Base-by-base conservation (phyloP, 1,284 basidiomycete genomes). In the Tilletia horrida region DNA sequence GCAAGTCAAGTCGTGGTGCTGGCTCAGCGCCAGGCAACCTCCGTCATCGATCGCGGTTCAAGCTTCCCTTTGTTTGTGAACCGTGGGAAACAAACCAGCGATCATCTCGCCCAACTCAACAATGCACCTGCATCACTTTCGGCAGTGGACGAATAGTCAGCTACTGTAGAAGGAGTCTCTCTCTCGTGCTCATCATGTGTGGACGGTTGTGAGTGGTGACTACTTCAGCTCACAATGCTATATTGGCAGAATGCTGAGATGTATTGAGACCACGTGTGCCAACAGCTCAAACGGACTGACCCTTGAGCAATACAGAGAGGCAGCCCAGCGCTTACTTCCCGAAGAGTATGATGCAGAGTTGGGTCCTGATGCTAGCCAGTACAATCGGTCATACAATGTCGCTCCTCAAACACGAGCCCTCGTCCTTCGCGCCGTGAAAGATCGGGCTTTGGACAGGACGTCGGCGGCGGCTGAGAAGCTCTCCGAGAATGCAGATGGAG, bases 301-400 rank as follows among this genome's bases (percentile, higher is more conserved):
- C 0, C 64, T 68, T 23, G 69, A 73, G 1, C 69, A 73, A 63
- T 74, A 74, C 64, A 64, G 63, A 23, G 62, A 65, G n/a, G 42
- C 52, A 2, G 45, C 59, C 42, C 23, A 47, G 16, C 40, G 45
- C 14, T n/a, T 21, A 55, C 55, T 66, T 23, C 40, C 27, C 1
- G 13, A 21, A 3, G 52, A 21, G 6, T 52, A 14, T 18, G 29
- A 59, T 31, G 50, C 18, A 3, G 64, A 57, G 9, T 31, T 31
- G 2, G 35, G 18, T 16, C 40, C 52, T 7, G 29, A 71, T 29
- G 71, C 68, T 25, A 70, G 75, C 50, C 68, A 71, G 23, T 81
- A 80, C 59, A 52, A 64, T 29, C 74, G 77, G 7, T 72, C 76
- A 0, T 71, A 76, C 68, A 81, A 81, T 63, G 76, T 81, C 11